Conservation (phyloP, 208 protist species). For the Wallacemonas sp. region DNA sequence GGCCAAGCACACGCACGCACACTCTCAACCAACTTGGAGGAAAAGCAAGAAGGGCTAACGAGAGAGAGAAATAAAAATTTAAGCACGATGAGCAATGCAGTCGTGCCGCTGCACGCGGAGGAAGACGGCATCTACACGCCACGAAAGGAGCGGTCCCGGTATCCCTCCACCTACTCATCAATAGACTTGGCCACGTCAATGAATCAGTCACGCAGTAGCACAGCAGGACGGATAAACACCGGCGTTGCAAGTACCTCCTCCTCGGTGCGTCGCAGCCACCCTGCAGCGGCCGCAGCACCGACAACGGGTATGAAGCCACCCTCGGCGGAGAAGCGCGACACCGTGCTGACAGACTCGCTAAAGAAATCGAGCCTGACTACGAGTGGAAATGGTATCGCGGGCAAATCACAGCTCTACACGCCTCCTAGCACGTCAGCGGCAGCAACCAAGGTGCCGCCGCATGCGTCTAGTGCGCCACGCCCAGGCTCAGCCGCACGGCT, state of each 20-base stretch:
- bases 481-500: too few relatives aligned
- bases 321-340: not conserved
- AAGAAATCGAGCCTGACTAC: not conserved
- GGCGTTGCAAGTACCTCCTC: not conserved
- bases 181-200: not conserved
- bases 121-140: constrained; percentile 12
- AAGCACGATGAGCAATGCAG: constrained; percentile 1
- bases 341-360: not conserved
- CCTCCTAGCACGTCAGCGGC: not conserved
- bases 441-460: constrained; percentile 15
- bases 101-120: constrained; percentile 11
- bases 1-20: not conserved
- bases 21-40: not conserved
- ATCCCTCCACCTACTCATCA: not conserved
- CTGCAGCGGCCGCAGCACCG: too few relatives aligned
- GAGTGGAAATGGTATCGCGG: not conserved
- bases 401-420: not conserved
- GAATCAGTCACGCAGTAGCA: not conserved
- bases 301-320: too few relatives aligned
- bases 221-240: not conserved
- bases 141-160: constrained; percentile 1
- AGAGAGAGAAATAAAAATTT: not conserved
- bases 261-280: not conserved
- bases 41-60: not conserved
- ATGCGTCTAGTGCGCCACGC: not conserved